These are phyloP conservation scores for Crithidia fasciculata DNA, from an alignment of 208 protist genomes.

Conservation along the genomic window DNA sequence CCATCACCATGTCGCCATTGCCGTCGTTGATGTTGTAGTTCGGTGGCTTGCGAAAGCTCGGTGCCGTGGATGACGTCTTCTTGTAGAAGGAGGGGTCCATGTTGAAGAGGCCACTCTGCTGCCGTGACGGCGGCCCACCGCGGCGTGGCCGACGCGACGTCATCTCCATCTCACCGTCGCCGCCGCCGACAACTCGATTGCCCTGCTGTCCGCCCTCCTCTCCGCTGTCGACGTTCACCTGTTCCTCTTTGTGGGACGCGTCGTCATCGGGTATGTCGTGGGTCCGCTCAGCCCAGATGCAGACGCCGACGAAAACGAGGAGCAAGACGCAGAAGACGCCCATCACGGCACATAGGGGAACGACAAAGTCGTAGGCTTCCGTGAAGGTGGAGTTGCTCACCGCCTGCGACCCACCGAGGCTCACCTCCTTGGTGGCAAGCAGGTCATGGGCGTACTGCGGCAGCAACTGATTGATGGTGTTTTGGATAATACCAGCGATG, in stretches of 20 bases:
- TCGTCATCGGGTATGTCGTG: constrained; percentile 4
- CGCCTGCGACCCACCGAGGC: constrained; percentile 1
- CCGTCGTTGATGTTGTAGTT: constrained; percentile 1
- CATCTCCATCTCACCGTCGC: neutral
- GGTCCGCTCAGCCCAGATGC: constrained; percentile 5
- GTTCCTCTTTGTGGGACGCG: neutral
- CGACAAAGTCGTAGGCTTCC: constrained; percentile 7
- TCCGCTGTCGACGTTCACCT: neutral
- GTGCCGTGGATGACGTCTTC: constrained; percentile 8
- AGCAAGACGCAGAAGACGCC: constrained; percentile 10
- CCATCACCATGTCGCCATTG: neutral
- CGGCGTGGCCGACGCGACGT: neutral
- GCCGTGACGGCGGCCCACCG: neutral
- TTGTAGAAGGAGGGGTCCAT: constrained; percentile 20
- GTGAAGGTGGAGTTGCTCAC: constrained; percentile 11
- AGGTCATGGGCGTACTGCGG: neutral
- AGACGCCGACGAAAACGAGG: constrained; percentile 4
- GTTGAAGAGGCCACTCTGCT: constrained; percentile 12
- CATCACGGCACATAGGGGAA: constrained; percentile 9
- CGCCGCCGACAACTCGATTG: neutral
- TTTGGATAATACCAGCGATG: constrained; percentile 6
- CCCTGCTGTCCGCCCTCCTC: neutral
- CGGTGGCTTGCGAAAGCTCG: constrained; percentile 9
- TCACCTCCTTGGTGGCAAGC: neutral
- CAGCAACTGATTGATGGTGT: neutral